phyloP scores from a whole-genome alignment of 176 grass and related monocot genomes.

The Stipa capillata region DNA sequence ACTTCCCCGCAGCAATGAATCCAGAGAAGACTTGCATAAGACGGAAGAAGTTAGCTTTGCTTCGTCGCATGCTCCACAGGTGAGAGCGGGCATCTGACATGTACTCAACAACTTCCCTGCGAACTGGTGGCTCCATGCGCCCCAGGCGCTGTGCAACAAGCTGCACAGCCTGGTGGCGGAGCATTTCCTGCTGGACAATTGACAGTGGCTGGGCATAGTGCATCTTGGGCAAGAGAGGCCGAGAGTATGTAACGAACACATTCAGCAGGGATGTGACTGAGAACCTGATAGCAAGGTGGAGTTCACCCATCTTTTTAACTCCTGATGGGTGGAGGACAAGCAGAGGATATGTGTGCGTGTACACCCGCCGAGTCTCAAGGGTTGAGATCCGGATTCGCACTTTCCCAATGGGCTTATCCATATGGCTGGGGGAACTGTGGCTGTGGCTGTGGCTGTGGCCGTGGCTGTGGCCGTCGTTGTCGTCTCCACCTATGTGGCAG shows the following conservation, averaged over 20 bases:
- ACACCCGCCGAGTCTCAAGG: constrained; percentile 62
- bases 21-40: constrained; percentile 82
- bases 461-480: background rate
- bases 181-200: constrained; percentile 60
- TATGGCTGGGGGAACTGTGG: constrained; percentile 12
- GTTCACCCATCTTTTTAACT: constrained; percentile 91
- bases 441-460: background rate
- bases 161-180: constrained; percentile 61
- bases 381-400: constrained; percentile 84
- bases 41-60: constrained; percentile 97
- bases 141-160: constrained; percentile 56
- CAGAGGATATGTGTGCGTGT: constrained; percentile 78
- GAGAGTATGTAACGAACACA: constrained; percentile 52
- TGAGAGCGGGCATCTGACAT: constrained; percentile 80
- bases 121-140: constrained; percentile 87
- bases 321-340: constrained; percentile 78
- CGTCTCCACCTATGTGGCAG: constrained; percentile 42
- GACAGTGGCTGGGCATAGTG: constrained; percentile 71
- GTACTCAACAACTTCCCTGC: constrained; percentile 81
- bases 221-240: constrained; percentile 88
- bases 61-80: constrained; percentile 90
- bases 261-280: constrained; percentile 64
- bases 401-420: constrained; percentile 72
- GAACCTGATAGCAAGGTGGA: constrained; percentile 87
- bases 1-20: constrained; percentile 57